Evolutionary conservation across 805 yeast genomes (phyloP), one percentile per base, ranked within the genome.

Genomic region (Jamesozyma spencerorum): DNA sequence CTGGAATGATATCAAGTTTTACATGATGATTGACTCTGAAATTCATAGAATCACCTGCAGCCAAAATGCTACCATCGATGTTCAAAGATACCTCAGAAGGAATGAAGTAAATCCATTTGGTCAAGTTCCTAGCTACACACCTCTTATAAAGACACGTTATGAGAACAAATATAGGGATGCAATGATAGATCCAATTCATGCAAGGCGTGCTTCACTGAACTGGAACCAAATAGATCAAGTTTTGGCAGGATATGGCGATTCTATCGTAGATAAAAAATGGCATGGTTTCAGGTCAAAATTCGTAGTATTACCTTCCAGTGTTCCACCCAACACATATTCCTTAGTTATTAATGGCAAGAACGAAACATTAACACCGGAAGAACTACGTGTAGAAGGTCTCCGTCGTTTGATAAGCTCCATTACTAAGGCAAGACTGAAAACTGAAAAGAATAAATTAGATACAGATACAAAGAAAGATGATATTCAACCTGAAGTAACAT

Each of bases 181-280:
- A 1, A 68, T 65, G 41, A 71, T 81, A 5, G 77, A 76, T 44
- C 75, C 79, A 2, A 63, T 74, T 15, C 71, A 72, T 33, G 69
- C 70, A 13, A 71, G 71, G 27, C 72, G 81, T 2, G 62, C 72
- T 34, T 64, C 68, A 12, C 74, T 77, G 46, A 87, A 88, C 46
- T 92, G 98, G 98, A 88, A 88, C 50, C 82, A 79, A 46, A 70
- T 88, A 49, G 99, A 92, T 64, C 96, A 86, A 54, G 74, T 75
- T 18, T 60, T 88, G n/a, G 95, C 97, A 0, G 98, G 98, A 3
- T 84, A 81, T 56, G 87, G 81, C 22, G 95, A 86, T 48, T 74
- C 77, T 1, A 64, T 76, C 41, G 47, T 57, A 6, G 76, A 77
- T 11, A 75, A 70, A 14, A 72, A 70, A 10, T 68, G 70, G 43